A percentile compares a stretch with the other conserved stretches of the same genome.
phyloP scores from a whole-genome alignment of 2,329 filamentous ascomycete species.

The Diplodia sapinea region DNA sequence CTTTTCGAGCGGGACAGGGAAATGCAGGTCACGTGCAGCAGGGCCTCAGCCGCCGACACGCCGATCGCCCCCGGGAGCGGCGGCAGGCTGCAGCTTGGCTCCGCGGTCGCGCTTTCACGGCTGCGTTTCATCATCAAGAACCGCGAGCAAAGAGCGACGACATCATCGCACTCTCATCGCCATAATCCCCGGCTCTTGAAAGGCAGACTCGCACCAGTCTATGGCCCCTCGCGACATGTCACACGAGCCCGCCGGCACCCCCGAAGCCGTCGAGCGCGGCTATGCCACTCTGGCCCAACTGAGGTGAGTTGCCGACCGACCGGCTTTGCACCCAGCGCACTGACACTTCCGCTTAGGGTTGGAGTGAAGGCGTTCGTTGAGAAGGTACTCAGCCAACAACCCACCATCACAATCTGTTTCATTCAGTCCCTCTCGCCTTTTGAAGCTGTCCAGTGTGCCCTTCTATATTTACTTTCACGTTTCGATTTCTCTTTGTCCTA shows the following conservation, averaged over 20 bases:
- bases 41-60: slow-evolving; percentile 9
- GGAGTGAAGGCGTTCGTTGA: slow-evolving; percentile 71
- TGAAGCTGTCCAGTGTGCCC: slow-evolving; percentile 4
- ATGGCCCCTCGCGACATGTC: slow-evolving; percentile 64
- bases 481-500: neutral
- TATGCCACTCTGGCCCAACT: slow-evolving; percentile 85
- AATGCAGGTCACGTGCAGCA: slow-evolving; percentile 1
- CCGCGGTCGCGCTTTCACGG: slow-evolving; percentile 28
- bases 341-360: slow-evolving; percentile 55
- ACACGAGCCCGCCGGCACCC: slow-evolving; percentile 60
- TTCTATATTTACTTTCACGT: neutral
- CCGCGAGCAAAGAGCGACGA: slow-evolving; percentile 15
- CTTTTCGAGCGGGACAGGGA: slow-evolving; percentile 13
- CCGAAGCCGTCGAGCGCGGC: slow-evolving; percentile 72
- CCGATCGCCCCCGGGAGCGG: slow-evolving; percentile 10
- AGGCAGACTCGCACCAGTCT: neutral
- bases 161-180: slow-evolving; percentile 4
- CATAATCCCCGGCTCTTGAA: slow-evolving; percentile 15
- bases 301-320: slow-evolving; percentile 59
- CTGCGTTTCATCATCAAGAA: slow-evolving; percentile 24
- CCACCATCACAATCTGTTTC: slow-evolving; percentile 35
- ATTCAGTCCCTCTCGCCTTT: slow-evolving; percentile 28
- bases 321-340: slow-evolving; percentile 6
- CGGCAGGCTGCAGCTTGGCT: slow-evolving; percentile 3
- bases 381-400: slow-evolving; percentile 61